Base-by-base conservation (phyloP, 441 rosid genomes). In the Erodium moschatum region DNA sequence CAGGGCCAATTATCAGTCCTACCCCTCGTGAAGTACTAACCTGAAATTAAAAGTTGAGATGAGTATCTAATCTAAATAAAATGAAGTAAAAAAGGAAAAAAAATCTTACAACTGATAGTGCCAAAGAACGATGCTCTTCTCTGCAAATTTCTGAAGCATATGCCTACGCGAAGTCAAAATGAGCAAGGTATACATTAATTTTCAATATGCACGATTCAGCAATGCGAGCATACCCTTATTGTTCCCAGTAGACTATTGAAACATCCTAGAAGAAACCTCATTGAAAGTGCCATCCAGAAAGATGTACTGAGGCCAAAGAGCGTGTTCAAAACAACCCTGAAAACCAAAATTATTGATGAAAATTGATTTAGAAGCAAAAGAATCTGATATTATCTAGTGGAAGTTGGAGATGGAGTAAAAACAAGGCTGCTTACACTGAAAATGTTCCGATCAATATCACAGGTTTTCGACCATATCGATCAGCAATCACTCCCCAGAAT, bases 1-100 rank as follows among this genome's bases (percentile, higher is more conserved):
- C 91, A 42, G 89, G 93, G 70, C 93, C 93, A 38, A 88, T 71
- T 62, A 88, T 74, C 62, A 88, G 65, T 67, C 93, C 91, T 77
- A 86, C 78, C 71, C 89, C 91, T 66, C 93, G 72, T 0, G 90
- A 82, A 40, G 91, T 82, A 76, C 91, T 86, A 65, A 80, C 85
- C 90, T 86, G 81, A 67, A 67, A 66, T 18, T 21, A 31, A 31
- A 20, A 20, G 52, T 62, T 12, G 65, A 11, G 60, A 58, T 52
- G 58, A 58, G 18, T 38, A 13, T 40, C 31, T 10, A 11, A 24
- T 50, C 46, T 24, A 24, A 67, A 21, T 33, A 62, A 42, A 61
- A 72, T 18, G 20, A 11, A 38, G 31, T 24, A 29, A 67, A 58
- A 38, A 65, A 24, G 27, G 19, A 48, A 48, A 1, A 65, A 11